Evolutionary conservation across 371 early-diverging fungal genomes (phyloP).

Genomic region (Mucor lusitanicus): DNA sequence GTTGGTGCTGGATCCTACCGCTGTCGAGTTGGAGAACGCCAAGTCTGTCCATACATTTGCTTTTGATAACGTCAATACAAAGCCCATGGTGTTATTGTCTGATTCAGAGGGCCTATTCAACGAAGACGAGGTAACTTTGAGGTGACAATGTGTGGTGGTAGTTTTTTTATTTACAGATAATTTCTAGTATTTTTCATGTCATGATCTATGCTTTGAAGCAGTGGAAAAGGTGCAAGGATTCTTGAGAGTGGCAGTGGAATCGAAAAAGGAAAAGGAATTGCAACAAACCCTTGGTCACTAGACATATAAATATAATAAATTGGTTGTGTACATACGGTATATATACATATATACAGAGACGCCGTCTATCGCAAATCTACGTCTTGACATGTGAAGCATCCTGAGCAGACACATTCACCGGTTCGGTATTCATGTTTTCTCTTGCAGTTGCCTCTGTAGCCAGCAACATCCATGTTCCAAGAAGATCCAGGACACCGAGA

Average conservation of each 20-base stretch:
- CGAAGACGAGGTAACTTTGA: constrained; percentile 57
- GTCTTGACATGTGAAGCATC: background rate
- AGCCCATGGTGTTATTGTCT: constrained; percentile 45
- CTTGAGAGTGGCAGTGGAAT: constrained; percentile 54
- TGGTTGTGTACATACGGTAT: background rate
- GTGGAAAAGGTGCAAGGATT: constrained; percentile 59
- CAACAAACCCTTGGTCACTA: constrained; percentile 35
- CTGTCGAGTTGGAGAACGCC: constrained; percentile 71
- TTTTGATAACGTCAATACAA: constrained; percentile 61
- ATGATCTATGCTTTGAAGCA: constrained; percentile 50
- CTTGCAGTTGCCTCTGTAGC: background rate
- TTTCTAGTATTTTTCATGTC: constrained; percentile 50
- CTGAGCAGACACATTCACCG: background rate
- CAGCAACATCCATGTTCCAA: background rate
- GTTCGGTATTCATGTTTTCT: background rate
- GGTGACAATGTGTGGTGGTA: background rate
- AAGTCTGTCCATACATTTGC: constrained; percentile 84
- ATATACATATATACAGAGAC: background rate
- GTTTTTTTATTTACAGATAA: background rate
- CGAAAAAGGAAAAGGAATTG: constrained; percentile 60
- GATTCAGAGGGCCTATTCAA: constrained; percentile 74
- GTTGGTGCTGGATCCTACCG: constrained; percentile 80
- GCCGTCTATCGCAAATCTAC: background rate
- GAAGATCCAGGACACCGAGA: background rate
- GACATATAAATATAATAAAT: background rate